These are phyloP conservation scores for Vitis hybrid DNA, from an alignment of 177 flowering plant genomes.

Conservation along the genomic window DNA sequence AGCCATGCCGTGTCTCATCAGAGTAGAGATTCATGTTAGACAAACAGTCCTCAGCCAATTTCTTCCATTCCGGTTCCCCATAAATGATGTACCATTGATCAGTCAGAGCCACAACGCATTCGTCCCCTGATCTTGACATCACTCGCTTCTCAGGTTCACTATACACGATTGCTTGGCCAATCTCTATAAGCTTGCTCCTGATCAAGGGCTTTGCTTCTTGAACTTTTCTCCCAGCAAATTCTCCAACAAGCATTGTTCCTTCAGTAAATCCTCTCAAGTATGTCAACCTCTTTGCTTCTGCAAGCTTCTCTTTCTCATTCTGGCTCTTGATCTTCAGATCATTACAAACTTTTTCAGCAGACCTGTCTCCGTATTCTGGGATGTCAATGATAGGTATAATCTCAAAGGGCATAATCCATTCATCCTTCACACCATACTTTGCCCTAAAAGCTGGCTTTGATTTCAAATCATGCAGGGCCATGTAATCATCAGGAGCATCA, in stretches of 20 bases:
- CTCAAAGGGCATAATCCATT: constrained; percentile 83
- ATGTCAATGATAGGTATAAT: constrained; percentile 75
- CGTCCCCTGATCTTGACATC: constrained; percentile 90
- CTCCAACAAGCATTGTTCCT: constrained; percentile 78
- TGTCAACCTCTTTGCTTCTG: constrained; percentile 80
- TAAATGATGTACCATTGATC: constrained; percentile 94
- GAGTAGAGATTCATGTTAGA: constrained; percentile 63
- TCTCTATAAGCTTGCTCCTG: constrained; percentile 60
- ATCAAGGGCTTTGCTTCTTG: constrained; percentile 82
- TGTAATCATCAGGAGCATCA: constrained; percentile 91
- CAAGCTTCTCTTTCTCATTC: constrained; percentile 88
- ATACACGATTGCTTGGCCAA: constrained; percentile 63
- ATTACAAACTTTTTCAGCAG: constrained; percentile 80
- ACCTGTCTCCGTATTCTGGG: constrained; percentile 74
- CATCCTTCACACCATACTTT: constrained; percentile 85
- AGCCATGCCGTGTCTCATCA: constrained; percentile 78
- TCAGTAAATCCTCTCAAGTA: constrained; percentile 86
- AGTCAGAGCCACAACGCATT: constrained; percentile 91
- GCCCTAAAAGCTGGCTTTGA: constrained; percentile 70
- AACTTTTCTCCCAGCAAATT: constrained; percentile 65
- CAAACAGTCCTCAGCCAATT: constrained; percentile 69
- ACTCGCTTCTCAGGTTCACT: constrained; percentile 93
- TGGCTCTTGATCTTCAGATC: constrained; percentile 90
- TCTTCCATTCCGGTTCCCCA: constrained; percentile 81
- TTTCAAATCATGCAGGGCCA: constrained; percentile 78